Evolutionary conservation across 176 grass and related monocot species (phyloP).

Genomic region (Paspalum notatum): DNA sequence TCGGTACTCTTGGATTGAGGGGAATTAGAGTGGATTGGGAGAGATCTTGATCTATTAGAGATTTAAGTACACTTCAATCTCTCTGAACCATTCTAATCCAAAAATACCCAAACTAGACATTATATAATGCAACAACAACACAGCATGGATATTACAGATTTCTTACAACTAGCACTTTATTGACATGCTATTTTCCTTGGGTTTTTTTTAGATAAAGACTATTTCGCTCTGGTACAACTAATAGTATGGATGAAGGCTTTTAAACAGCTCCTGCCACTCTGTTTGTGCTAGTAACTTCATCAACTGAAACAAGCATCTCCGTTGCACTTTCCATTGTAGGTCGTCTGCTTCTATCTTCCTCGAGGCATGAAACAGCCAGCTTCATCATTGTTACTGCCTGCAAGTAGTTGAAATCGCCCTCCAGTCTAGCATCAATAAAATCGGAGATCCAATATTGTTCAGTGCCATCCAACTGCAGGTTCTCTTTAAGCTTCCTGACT

Average conservation of each 20-base stretch:
- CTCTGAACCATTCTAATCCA: no score
- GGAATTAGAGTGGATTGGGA: no score
- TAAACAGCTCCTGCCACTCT: background rate
- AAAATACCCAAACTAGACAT: no score
- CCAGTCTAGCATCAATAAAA: conserved; percentile 32
- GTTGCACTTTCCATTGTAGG: conserved; percentile 40
- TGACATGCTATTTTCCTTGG: no score
- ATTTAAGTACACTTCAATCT: no score
- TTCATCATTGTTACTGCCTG: conserved; percentile 44
- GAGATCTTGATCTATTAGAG: no score
- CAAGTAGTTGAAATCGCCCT: conserved; percentile 6
- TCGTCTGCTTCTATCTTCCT: conserved; percentile 43
- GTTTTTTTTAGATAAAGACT: no score
- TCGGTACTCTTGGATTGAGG: no score
- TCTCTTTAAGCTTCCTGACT: conserved; percentile 27
- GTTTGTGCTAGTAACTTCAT: background rate
- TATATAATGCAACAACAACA: background rate
- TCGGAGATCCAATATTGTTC: conserved; percentile 29
- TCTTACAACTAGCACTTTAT: background rate
- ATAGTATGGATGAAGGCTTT: background rate
- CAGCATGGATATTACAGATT: background rate
- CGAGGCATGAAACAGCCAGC: conserved; percentile 39
- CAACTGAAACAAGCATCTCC: conserved; percentile 39
- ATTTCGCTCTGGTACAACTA: no score
- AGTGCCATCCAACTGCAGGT: conserved; percentile 8